These are phyloP conservation scores for Malus hybrid DNA, from an alignment of 331 rosid species.

Conservation along the genomic window DNA sequence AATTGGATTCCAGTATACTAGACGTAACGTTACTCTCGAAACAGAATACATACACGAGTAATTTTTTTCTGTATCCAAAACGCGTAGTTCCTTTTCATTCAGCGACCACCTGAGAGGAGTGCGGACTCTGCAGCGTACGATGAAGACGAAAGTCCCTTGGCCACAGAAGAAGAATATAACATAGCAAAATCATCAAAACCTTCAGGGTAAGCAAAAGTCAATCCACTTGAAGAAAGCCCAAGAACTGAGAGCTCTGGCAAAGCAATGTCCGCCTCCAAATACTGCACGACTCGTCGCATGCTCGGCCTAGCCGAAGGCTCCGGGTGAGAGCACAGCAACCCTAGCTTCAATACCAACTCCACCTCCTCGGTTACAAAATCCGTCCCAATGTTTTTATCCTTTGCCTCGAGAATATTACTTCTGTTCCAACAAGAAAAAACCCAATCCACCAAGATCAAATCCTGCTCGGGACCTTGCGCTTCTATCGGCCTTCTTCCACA, in stretches of 20 bases:
- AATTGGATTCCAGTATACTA: too few species aligned
- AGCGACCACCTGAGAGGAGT: constrained; percentile 51
- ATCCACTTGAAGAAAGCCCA: constrained; percentile 17
- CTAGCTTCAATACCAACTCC: constrained; percentile 29
- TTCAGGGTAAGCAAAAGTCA: constrained; percentile 13
- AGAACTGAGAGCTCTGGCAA: constrained; percentile 7
- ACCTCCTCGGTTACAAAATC: constrained; percentile 5
- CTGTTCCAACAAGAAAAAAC: constrained; percentile 1
- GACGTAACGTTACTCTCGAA: too few species aligned
- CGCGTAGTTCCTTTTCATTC: background rate
- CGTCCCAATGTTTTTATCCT: constrained; percentile 11
- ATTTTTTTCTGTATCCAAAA: too few species aligned
- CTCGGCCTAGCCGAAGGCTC: background rate
- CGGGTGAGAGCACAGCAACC: background rate
- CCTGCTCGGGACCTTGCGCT: background rate
- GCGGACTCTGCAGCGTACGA: constrained; percentile 22
- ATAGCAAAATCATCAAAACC: constrained; percentile 24
- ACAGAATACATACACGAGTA: too few species aligned
- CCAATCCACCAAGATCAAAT: background rate
- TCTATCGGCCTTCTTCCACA: background rate
- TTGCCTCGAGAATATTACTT: constrained; percentile 8
- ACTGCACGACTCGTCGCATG: background rate
- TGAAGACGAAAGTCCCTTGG: constrained; percentile 6
- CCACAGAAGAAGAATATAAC: constrained; percentile 30
- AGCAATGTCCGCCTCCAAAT: background rate